Conservation (phyloP, 169 alveolate genomes). For the Plasmodium chabaudi region DNA sequence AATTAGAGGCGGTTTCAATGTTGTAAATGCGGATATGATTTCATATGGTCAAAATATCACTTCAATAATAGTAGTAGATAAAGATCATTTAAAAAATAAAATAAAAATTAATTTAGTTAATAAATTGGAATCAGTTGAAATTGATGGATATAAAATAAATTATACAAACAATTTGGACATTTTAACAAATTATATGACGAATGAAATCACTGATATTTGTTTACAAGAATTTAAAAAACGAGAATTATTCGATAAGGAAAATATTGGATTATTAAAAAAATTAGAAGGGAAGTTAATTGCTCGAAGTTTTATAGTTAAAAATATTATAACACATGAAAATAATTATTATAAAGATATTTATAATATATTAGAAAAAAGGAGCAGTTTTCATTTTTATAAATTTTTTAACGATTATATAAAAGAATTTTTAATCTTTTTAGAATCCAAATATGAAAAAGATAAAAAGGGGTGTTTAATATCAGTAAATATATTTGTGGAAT, state of each 20-base stretch:
- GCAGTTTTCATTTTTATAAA: constrained; percentile 64
- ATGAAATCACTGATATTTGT: constrained; percentile 5
- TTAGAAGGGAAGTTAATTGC: constrained; percentile 45
- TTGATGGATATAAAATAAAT: constrained; percentile 9
- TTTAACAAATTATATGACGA: constrained; percentile 9
- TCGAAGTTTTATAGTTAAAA: constrained; percentile 47
- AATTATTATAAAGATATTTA: constrained; percentile 68
- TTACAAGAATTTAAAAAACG: constrained; percentile 5
- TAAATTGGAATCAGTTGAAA: neutral
- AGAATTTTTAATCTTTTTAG: constrained; percentile 41
- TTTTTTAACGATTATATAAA: constrained; percentile 62
- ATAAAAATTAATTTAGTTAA: neutral
- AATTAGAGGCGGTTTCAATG: neutral
- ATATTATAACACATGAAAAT: constrained; percentile 34
- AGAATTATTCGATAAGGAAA: constrained; percentile 41
- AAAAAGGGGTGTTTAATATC: constrained; percentile 45
- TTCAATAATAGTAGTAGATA: neutral
- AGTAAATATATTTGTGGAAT: constrained; percentile 23
- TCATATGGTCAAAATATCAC: neutral
- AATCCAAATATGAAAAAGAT: constrained; percentile 42
- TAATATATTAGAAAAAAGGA: constrained; percentile 39
- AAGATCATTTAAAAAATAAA: constrained; percentile 11
- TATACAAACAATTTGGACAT: neutral
- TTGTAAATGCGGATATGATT: constrained; percentile 1
- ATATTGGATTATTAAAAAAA: constrained; percentile 26